A percentile compares a stretch with the other conserved stretches of the same genome.
phyloP scores from a whole-genome alignment of 768 basidiomycete species.

The Hericium erinaceus region DNA sequence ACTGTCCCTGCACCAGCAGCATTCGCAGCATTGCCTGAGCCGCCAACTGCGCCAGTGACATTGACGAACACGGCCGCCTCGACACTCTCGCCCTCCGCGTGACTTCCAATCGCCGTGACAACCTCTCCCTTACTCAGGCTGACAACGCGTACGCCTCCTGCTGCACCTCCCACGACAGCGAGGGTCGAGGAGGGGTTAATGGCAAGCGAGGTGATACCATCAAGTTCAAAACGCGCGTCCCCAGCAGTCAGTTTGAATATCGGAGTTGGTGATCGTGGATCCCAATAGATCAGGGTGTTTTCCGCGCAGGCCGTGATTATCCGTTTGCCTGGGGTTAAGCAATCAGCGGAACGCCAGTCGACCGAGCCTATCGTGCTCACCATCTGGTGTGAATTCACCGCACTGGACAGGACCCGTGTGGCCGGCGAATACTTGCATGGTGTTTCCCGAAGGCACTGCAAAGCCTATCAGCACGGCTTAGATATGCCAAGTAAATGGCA shows the following conservation, averaged over 20 bases:
- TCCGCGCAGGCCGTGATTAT: conserved; percentile 83
- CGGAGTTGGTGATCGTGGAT: conserved; percentile 70
- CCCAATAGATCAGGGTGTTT: conserved; percentile 83
- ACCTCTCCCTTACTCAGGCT: conserved; percentile 83
- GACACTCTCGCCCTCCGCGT: conserved; percentile 79
- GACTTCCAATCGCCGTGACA: conserved; percentile 69
- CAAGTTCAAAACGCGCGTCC: conserved; percentile 69
- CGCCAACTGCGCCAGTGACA: conserved; percentile 45
- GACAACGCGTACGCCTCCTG: conserved; percentile 80
- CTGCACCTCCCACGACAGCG: conserved; percentile 83
- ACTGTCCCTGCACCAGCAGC: conserved; percentile 51
- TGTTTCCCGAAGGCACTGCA: conserved; percentile 89
- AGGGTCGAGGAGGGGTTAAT: conserved; percentile 81
- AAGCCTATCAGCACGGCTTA: neutral
- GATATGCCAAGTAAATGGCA: neutral
- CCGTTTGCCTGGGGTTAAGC: conserved; percentile 53
- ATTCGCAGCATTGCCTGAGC: conserved; percentile 39
- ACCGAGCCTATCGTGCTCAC: conserved; percentile 25
- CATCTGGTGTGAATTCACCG: conserved; percentile 89
- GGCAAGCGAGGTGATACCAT: conserved; percentile 80
- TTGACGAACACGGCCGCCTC: conserved; percentile 84
- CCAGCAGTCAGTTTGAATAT: conserved; percentile 68
- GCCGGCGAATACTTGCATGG: conserved; percentile 93
- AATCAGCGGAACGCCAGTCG: neutral
- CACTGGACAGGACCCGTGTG: conserved; percentile 79